Evolutionary conservation across 2,329 filamentous ascomycete species (phyloP).

Genomic region (Penicillium sp.): DNA sequence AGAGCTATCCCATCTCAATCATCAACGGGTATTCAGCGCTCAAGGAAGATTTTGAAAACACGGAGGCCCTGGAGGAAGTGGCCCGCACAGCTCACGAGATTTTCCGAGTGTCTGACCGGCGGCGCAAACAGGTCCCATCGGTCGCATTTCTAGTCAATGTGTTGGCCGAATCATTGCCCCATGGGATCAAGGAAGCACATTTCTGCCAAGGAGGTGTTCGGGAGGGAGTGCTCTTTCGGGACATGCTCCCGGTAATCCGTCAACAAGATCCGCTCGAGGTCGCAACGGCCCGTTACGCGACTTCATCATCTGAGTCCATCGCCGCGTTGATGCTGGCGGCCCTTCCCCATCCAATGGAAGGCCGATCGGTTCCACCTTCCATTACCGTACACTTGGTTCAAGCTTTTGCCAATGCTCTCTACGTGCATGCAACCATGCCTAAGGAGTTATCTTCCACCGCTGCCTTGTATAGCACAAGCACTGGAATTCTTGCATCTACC

Average conservation of each 20-base stretch:
- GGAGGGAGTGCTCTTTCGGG: slow-evolving; percentile 72
- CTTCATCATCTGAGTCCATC: slow-evolving; percentile 47
- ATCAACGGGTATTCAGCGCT: slow-evolving; percentile 72
- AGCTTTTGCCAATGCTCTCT: slow-evolving; percentile 35
- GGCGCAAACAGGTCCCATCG: slow-evolving; percentile 77
- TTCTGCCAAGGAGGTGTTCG: slow-evolving; percentile 86
- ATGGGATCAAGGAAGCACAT: slow-evolving; percentile 66
- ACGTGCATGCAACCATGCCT: slow-evolving; percentile 31
- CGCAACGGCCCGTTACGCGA: slow-evolving; percentile 55
- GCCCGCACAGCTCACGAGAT: slow-evolving; percentile 34
- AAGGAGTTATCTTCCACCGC: slow-evolving; percentile 34
- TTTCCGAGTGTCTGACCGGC: slow-evolving; percentile 75
- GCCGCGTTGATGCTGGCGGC: slow-evolving; percentile 49
- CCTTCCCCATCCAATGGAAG: slow-evolving; percentile 39
- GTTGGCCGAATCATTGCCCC: slow-evolving; percentile 65
- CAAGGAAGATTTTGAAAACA: slow-evolving; percentile 32
- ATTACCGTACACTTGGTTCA: slow-evolving; percentile 29
- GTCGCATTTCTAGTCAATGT: slow-evolving; percentile 75
- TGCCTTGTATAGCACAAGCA: slow-evolving; percentile 34
- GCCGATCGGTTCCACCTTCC: slow-evolving; percentile 24
- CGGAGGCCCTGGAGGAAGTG: slow-evolving; percentile 26
- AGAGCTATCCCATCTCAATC: slow-evolving; percentile 75
- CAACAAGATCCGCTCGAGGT: slow-evolving; percentile 66
- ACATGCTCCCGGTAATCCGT: slow-evolving; percentile 59
- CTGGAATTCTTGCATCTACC: slow-evolving; percentile 32